Base-by-base conservation (phyloP, 208 protist species). In the Acanthamoeba sp. region DNA sequence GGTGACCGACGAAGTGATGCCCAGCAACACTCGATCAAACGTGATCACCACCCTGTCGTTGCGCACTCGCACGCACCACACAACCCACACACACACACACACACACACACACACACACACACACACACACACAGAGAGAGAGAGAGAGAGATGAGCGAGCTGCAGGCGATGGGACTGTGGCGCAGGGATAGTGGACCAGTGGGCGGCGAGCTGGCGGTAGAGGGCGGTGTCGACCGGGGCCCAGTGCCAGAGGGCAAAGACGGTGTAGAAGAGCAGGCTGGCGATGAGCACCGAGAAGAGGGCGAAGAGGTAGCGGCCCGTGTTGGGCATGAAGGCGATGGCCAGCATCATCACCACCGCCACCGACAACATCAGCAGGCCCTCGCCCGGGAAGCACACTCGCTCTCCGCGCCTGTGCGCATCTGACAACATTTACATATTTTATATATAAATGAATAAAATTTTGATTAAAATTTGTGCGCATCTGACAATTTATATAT, bases 371-470 rank as follows among this genome's bases (percentile, higher is more conserved):
- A 85, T 18, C 38, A 85, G 76, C n/a, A 85, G 18, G 18, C 76
- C 76, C 76, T 85, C 76, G 76, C 76, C 76, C 42, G 45, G 45
- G 76, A 85, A 85, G 76, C 76, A 85, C 45, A 85, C n/a, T 42
- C 76, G 76, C 32, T 85, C 76, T 4, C 76, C 76, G 5, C 76
- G 20, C 42, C 34, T 85, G 76, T 85, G 76, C 22, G 20, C 76
- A 4, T 38, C 76, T 85, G 20, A 50, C 45, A 9, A 2, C 42
- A 48, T n/a, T n/a, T n/a, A n/a, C n/a, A n/a, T n/a, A n/a, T n/a
- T n/a, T n/a, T n/a, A n/a, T n/a, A n/a, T n/a, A n/a, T n/a, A n/a
- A n/a, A n/a, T n/a, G n/a, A n/a, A n/a, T n/a, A n/a, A n/a, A n/a
- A n/a, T n/a, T n/a, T n/a, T n/a, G n/a, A n/a, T n/a, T n/a, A n/a